A percentile compares a stretch with the other conserved stretches of the same genome.
Evolutionary conservation across 345 rosid species (phyloP).

Genomic region (Syzygium aqueum): DNA sequence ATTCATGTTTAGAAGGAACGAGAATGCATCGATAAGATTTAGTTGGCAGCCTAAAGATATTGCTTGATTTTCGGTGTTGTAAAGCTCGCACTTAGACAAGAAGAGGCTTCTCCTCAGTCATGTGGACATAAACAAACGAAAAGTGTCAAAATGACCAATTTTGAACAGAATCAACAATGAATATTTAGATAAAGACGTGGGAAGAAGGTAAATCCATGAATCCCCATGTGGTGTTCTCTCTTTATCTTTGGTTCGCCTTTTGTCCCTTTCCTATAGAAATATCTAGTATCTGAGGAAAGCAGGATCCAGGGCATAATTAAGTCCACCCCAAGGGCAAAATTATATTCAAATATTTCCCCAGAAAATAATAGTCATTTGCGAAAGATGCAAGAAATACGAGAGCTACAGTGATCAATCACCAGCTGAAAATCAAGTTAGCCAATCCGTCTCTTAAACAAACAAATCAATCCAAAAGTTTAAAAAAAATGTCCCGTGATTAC

Average conservation of each 20-base stretch:
- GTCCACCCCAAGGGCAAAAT: not conserved
- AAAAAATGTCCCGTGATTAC: not conserved
- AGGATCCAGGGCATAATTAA: not conserved
- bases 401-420: not conserved
- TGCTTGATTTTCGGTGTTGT: not conserved
- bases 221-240: not conserved
- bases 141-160: not conserved
- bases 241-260: not conserved
- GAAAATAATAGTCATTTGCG: not conserved
- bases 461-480: not conserved
- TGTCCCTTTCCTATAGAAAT: not conserved
- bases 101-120: not conserved
- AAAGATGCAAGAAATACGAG: not conserved
- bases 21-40: not conserved
- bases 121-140: not conserved
- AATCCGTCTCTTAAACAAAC: not conserved
- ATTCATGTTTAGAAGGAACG: not conserved
- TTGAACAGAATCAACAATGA: not conserved
- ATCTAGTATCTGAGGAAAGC: not conserved
- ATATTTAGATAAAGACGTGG: not conserved
- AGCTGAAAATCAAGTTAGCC: not conserved
- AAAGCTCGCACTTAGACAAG: not conserved
- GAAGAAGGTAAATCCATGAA: not conserved
- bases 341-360: not conserved
- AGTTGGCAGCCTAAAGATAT: not conserved